Percentiles rank a stretch among this genome's conserved stretches.
These are phyloP conservation scores for Fusarium scirpi DNA, from an alignment of 2,329 filamentous ascomycete species.

Conservation along the genomic window DNA sequence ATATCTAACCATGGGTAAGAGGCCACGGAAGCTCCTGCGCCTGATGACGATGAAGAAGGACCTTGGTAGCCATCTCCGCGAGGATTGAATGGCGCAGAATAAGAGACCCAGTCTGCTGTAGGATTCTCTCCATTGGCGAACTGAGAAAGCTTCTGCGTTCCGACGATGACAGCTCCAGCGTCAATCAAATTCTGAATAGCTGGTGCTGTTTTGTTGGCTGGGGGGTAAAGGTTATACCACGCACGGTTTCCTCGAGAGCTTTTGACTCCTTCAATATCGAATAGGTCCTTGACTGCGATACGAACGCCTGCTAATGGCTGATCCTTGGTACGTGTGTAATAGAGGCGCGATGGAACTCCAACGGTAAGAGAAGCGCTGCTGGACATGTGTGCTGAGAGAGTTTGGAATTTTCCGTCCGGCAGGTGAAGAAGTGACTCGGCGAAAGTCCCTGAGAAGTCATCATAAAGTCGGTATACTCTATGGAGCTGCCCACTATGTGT, in stretches of 20 bases:
- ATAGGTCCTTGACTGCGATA: constrained; percentile 21
- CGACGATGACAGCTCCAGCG: constrained; percentile 24
- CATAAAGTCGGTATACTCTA: neutral
- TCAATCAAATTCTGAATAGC: constrained; percentile 24
- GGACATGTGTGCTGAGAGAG: neutral
- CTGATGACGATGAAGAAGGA: constrained; percentile 60
- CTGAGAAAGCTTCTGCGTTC: constrained; percentile 30
- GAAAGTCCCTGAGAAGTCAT: neutral
- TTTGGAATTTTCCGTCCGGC: neutral
- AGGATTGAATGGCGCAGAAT: constrained; percentile 58
- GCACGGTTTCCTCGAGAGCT: constrained; percentile 23
- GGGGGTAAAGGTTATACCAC: neutral
- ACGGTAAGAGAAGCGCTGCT: constrained; percentile 12
- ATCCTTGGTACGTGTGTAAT: neutral
- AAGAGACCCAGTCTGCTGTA: constrained; percentile 47
- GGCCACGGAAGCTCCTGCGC: constrained; percentile 54
- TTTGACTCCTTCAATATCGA: constrained; percentile 29
- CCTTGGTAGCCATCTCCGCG: constrained; percentile 62
- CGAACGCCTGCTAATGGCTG: constrained; percentile 13
- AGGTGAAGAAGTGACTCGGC: neutral
- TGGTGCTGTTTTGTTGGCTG: neutral
- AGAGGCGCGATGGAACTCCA: constrained; percentile 13
- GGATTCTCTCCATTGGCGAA: constrained; percentile 19
- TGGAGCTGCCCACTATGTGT: accelerated
- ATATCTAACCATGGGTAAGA: constrained; percentile 59